Conservation (phyloP, 1,284 basidiomycete species). For the Fomitiporia mediterranea region DNA sequence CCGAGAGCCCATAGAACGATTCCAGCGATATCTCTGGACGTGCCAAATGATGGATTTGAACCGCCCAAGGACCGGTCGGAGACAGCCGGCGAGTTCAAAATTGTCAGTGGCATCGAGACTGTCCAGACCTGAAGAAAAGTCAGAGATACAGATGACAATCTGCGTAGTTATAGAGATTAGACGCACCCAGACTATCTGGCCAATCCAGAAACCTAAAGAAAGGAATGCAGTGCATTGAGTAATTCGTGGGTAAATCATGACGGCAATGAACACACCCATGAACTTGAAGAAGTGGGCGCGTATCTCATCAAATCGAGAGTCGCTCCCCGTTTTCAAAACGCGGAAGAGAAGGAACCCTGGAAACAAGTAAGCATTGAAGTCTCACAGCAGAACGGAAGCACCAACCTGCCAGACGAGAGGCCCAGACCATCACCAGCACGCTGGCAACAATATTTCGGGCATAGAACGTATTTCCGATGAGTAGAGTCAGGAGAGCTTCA, state of each 20-base stretch:
- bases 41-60: constrained; percentile 54
- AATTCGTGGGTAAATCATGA: not conserved
- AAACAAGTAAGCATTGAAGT: not conserved
- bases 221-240: not conserved
- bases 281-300: constrained; percentile 65
- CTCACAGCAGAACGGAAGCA: not conserved
- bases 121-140: constrained; percentile 50
- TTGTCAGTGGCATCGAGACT: constrained; percentile 60
- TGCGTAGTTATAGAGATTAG: not conserved
- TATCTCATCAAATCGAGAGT: constrained; percentile 64
- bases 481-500: constrained; percentile 48
- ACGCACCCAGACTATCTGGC: constrained; percentile 49
- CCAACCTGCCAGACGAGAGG: constrained; percentile 47
- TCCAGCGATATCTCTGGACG: constrained; percentile 62
- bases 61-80: constrained; percentile 42
- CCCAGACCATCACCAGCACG: constrained; percentile 62
- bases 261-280: constrained; percentile 37
- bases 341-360: constrained; percentile 61
- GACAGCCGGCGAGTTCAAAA: constrained; percentile 65
- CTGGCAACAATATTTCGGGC: constrained; percentile 57
- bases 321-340: constrained; percentile 61
- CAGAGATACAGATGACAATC: not conserved
- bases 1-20: constrained; percentile 64
- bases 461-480: constrained; percentile 52
- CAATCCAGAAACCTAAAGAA: constrained; percentile 46